These are phyloP conservation scores for Yamadazyma sp. DNA, from an alignment of 1,139 yeast species.

Conservation along the genomic window DNA sequence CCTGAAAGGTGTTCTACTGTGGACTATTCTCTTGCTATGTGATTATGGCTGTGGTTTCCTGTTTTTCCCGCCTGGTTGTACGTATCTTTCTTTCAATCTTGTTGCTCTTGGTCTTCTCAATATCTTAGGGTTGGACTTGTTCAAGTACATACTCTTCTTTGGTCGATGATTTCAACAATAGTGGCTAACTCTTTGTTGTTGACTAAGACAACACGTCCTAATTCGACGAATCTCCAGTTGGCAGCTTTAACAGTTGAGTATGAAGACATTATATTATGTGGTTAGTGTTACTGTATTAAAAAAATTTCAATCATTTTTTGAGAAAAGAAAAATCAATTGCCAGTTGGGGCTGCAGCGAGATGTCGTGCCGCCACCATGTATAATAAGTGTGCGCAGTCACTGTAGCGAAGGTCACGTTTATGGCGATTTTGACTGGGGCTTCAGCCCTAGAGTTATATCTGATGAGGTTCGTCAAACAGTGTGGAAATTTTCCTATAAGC, in stretches of 20 bases:
- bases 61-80: too few species aligned
- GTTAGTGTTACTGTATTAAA: slow-evolving; percentile 12
- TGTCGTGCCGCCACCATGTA: slow-evolving; percentile 2
- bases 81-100: background rate
- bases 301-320: slow-evolving; percentile 14
- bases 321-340: slow-evolving; percentile 5
- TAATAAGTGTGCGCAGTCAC: slow-evolving; percentile 5
- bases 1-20: too few species aligned
- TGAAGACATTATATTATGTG: slow-evolving; percentile 28
- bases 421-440: too few species aligned
- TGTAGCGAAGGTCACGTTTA: background rate
- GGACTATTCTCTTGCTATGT: too few species aligned
- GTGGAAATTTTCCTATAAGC: too few species aligned
- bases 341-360: too few species aligned
- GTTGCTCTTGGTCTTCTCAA: background rate
- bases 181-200: slow-evolving; percentile 84
- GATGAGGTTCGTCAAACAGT: too few species aligned
- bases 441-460: too few species aligned
- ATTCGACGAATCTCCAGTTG: slow-evolving; percentile 99
- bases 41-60: too few species aligned
- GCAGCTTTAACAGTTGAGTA: slow-evolving; percentile 85
- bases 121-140: background rate
- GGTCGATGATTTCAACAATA: slow-evolving; percentile 98
- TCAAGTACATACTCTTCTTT: slow-evolving; percentile 82
- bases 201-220: slow-evolving; percentile 97